Evolutionary conservation across 2,329 filamentous ascomycete genomes (phyloP).

Genomic region (Coniosporium tulheliwenetii): DNA sequence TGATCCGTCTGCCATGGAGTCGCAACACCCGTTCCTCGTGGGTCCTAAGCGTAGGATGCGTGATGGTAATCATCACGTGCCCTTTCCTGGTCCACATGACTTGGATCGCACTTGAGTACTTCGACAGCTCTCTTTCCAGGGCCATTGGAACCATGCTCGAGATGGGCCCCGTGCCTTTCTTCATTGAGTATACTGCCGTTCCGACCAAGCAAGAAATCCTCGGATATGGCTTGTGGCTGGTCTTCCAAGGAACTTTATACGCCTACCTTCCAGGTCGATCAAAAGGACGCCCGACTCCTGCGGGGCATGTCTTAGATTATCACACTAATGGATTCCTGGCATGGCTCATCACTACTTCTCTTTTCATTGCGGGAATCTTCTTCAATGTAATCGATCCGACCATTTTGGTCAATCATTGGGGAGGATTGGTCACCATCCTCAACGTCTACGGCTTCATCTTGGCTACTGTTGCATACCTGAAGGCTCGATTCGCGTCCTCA

Average conservation of each 20-base stretch:
- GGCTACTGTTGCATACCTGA: slow-evolving; percentile 19
- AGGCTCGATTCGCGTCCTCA: slow-evolving; percentile 15
- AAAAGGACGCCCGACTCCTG: background rate
- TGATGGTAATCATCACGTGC: background rate
- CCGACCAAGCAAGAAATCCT: background rate
- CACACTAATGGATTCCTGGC: background rate
- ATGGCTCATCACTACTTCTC: background rate
- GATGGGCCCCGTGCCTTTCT: background rate
- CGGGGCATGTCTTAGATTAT: background rate
- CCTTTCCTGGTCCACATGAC: background rate
- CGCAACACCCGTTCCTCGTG: background rate
- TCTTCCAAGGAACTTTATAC: background rate
- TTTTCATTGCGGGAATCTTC: background rate
- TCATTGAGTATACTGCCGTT: background rate
- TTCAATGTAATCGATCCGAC: slow-evolving; percentile 9
- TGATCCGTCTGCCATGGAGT: background rate
- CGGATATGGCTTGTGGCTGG: background rate
- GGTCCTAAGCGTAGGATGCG: background rate
- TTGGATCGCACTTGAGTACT: background rate
- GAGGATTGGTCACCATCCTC: slow-evolving; percentile 20
- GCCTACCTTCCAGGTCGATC: background rate
- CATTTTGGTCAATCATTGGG: slow-evolving; percentile 27
- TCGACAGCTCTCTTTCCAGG: background rate
- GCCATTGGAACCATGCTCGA: background rate
- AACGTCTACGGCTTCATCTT: slow-evolving; percentile 21